These are phyloP conservation scores for Xylariaceae sp. DNA, from an alignment of 2,329 filamentous ascomycete species.

Conservation along the genomic window DNA sequence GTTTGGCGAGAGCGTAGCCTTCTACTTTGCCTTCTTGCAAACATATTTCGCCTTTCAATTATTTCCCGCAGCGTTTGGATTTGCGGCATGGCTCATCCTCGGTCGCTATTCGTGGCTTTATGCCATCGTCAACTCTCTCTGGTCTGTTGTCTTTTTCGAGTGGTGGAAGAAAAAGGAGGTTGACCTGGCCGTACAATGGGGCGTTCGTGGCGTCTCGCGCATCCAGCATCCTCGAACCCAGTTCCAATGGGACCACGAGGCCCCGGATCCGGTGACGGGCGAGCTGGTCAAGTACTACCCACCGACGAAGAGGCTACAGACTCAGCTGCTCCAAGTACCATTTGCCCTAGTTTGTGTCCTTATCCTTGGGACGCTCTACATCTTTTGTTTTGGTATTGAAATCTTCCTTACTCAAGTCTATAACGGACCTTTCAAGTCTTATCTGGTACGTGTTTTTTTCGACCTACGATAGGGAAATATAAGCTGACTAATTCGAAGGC, in stretches of 20 bases:
- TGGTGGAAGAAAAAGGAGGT: conserved; percentile 95
- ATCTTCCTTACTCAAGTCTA: conserved; percentile 97
- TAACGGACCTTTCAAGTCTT: conserved; percentile 82
- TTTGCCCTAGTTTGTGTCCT: conserved; percentile 78
- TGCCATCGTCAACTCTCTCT: conserved; percentile 78
- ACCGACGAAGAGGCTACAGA: conserved; percentile 72
- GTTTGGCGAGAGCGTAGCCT: conserved; percentile 85
- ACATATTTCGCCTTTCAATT: conserved; percentile 86
- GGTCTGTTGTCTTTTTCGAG: conserved; percentile 89
- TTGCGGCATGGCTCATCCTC: conserved; percentile 79
- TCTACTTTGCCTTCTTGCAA: conserved; percentile 94
- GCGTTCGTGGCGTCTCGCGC: conserved; percentile 80
- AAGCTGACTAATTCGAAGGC: conserved; percentile 56
- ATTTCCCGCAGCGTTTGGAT: conserved; percentile 81
- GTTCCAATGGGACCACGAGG: conserved; percentile 79
- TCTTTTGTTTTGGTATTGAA: conserved; percentile 87
- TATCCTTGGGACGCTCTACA: conserved; percentile 81
- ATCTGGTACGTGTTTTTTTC: conserved; percentile 65
- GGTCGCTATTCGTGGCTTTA: conserved; percentile 85
- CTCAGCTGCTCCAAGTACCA: conserved; percentile 81
- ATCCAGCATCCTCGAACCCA: conserved; percentile 80
- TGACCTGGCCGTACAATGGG: conserved; percentile 87
- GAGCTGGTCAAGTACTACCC: conserved; percentile 79
- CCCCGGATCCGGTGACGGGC: conserved; percentile 80
- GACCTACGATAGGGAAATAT: background rate